Evolutionary conservation across 305 asterid genomes (phyloP).

Genomic region (Fraxinus nigra): DNA sequence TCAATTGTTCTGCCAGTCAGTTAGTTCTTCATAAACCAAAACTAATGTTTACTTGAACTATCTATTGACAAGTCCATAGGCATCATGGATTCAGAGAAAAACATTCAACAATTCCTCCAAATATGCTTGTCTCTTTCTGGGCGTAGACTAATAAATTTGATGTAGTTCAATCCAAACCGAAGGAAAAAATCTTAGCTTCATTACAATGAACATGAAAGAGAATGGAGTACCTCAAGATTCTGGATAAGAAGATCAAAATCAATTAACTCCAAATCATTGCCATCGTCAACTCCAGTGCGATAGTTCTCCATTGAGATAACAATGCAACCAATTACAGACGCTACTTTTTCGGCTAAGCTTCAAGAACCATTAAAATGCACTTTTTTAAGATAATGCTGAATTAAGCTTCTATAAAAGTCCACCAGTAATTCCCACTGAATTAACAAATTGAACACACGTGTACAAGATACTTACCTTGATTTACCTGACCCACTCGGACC

Average conservation of each 20-base stretch:
- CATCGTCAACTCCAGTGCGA: constrained; percentile 89
- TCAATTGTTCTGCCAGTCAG: not conserved
- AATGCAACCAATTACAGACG: constrained; percentile 86
- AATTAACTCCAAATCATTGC: constrained; percentile 80
- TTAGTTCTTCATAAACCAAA: constrained; percentile 3
- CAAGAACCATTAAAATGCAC: constrained; percentile 45
- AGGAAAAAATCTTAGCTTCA: not conserved
- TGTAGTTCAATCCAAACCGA: not conserved
- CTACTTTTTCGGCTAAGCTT: constrained; percentile 98
- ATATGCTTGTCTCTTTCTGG: not conserved
- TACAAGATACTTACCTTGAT: constrained; percentile 56
- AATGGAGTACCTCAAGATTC: constrained; percentile 73
- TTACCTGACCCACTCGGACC: constrained; percentile 99
- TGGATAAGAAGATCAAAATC: constrained; percentile 86
- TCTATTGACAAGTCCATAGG: constrained; percentile 9
- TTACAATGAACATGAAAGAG: constrained; percentile 13
- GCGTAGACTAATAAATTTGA: not conserved
- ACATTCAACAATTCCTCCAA: constrained; percentile 3
- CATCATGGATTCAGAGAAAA: constrained; percentile 1
- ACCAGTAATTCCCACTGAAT: not conserved
- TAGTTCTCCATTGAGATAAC: constrained; percentile 95
- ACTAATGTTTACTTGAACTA: not conserved
- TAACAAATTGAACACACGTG: not conserved
- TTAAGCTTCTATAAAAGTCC: not conserved
- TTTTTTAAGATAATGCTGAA: constrained; percentile 18